Percentiles rank a stretch among this genome's conserved stretches.
Evolutionary conservation across 192 early-diverging fungal species (phyloP).

Genomic region (Coemansia asiatica): DNA sequence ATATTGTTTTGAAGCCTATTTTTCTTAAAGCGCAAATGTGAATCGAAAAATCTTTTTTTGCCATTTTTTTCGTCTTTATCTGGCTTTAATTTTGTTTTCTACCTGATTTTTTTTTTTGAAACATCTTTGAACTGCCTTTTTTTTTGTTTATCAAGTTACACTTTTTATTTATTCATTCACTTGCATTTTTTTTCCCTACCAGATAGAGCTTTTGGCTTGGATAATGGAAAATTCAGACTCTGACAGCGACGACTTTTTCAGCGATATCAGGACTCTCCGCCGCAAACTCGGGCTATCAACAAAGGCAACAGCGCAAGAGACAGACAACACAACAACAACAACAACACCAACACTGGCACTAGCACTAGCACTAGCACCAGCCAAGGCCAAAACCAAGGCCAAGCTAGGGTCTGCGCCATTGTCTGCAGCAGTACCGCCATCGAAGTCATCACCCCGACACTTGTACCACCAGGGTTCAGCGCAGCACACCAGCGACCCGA

Average conservation of each 20-base stretch:
- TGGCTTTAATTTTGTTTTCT: neutral
- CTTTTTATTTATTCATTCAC: neutral
- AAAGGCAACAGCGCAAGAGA: neutral
- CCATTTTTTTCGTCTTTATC: neutral
- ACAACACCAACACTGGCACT: neutral
- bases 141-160: neutral
- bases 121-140: too few relatives aligned
- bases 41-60: neutral
- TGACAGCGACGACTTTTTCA: constrained; percentile 48
- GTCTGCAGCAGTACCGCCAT: neutral
- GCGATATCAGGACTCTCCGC: constrained; percentile 33
- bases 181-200: neutral
- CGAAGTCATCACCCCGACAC: neutral
- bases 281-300: constrained; percentile 29
- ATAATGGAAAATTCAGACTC: constrained; percentile 22
- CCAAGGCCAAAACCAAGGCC: neutral
- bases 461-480: neutral
- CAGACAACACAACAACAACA: neutral
- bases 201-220: neutral
- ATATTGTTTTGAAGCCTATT: too few relatives aligned
- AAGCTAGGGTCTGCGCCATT: neutral
- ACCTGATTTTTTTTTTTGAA: neutral
- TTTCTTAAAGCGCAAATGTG: neutral
- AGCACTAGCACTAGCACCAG: too few relatives aligned
- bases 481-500: neutral